phyloP scores from a whole-genome alignment of 2,329 filamentous ascomycete genomes.

The Penicillium oxalicum region DNA sequence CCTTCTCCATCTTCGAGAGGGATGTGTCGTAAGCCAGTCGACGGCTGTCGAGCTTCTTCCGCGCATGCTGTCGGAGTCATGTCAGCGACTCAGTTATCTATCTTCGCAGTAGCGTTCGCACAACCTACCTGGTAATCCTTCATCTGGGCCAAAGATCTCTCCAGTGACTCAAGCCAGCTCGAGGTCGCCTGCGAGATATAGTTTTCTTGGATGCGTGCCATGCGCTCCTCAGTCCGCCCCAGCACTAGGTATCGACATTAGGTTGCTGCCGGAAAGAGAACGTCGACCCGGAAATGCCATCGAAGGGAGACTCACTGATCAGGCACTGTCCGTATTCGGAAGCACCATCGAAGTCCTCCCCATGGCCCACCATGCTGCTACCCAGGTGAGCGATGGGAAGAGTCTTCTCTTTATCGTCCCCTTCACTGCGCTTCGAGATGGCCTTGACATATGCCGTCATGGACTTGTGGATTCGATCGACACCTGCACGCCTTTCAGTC shows the following conservation, averaged over 20 bases:
- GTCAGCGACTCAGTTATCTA: too few species aligned
- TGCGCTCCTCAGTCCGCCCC: slow-evolving; percentile 80
- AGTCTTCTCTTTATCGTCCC: slow-evolving; percentile 82
- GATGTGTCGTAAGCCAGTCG: slow-evolving; percentile 87
- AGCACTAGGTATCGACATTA: slow-evolving; percentile 47
- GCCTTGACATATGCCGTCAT: slow-evolving; percentile 85
- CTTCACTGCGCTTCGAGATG: slow-evolving; percentile 74
- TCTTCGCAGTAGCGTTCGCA: not conserved
- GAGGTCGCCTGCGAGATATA: slow-evolving; percentile 72
- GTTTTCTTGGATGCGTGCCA: slow-evolving; percentile 77
- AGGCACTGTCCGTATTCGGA: slow-evolving; percentile 89
- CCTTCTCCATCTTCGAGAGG: slow-evolving; percentile 83
- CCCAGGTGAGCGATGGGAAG: slow-evolving; percentile 74
- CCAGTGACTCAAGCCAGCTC: slow-evolving; percentile 86
- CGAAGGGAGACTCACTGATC: slow-evolving; percentile 49
- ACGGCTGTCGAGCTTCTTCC: slow-evolving; percentile 89
- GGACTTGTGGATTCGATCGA: slow-evolving; percentile 81
- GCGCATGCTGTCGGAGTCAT: slow-evolving; percentile 52
- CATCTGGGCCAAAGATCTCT: slow-evolving; percentile 86
- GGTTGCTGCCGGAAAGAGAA: not conserved
- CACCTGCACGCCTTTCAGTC: slow-evolving; percentile 52
- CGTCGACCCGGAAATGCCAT: not conserved
- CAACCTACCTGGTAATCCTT: slow-evolving; percentile 84
- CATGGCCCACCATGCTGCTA: slow-evolving; percentile 77
- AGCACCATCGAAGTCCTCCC: slow-evolving; percentile 85